Evolutionary conservation across 345 rosid genomes (phyloP), one percentile per base, ranked within the genome.

Genomic region (Aurinia saxatilis): DNA sequence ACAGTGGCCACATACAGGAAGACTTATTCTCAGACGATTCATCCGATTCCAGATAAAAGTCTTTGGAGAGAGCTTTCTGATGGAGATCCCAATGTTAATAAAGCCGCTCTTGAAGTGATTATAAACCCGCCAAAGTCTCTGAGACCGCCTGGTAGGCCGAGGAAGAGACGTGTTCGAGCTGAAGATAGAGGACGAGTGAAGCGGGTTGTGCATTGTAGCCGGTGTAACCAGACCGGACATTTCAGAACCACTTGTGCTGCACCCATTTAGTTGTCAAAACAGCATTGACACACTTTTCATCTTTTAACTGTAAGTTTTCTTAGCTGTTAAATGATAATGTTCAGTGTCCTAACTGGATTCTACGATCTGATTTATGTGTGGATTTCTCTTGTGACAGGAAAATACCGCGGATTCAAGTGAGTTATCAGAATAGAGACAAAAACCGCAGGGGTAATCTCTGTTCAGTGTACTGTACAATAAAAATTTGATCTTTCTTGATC

Each of bases 221-320:
- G 96, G 19, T 93, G 99, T 77, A 90, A 93, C 64, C 99, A 93
- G 77, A 90, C 97, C 4, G 95, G 99, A 12, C 99, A 93, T 80
- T 93, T 93, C 76, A 81, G 99, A 77, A 93, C 99, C 60, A 93
- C 98, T 2, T 92, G 96, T 79, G 96, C 96, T 58, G 90, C 99
- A 8, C 97, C 99, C 29, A 89, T 90, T 57, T 92, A 78, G 72
- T 29, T 3, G 35, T 57, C 49, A 49, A 27, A 27, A 37, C 39
- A 14, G 12, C 7, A 5, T 6, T 31, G 19, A 6, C 36, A 17
- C 30, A 34, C 31, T 15, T 40, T 60, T 36, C 15, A 60, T 34
- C 50, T 40, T 8, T 50, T 27, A 70, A 27, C 7, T 39, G 67
- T 68, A 60, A 51, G 73, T 34, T 27, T 34, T 42, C 46, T 40